A percentile compares a stretch with the other conserved stretches of the same genome.
Conservation (phyloP, 805 yeast species). For the Komagataella pseudopastoris region DNA sequence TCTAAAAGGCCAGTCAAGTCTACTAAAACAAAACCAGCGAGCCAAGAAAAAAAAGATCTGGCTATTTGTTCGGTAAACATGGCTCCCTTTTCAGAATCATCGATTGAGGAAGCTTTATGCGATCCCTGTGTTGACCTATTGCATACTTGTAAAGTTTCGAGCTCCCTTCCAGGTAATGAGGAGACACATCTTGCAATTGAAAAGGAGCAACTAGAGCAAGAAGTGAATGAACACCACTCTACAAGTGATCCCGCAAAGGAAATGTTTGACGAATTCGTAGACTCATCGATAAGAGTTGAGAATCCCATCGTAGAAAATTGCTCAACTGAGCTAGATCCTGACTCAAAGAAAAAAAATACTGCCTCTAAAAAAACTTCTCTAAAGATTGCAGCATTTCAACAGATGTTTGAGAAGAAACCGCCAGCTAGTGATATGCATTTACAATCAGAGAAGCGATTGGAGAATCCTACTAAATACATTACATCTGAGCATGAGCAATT, state of each 20-base stretch:
- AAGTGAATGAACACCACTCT: too few species aligned
- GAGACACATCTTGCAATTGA: neutral
- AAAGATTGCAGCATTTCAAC: conserved; percentile 71
- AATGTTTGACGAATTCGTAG: neutral
- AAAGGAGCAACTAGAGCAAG: neutral
- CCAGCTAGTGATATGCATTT: neutral
- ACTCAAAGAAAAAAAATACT: conserved; percentile 27
- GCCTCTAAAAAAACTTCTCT: conserved; percentile 71
- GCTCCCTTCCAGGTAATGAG: neutral
- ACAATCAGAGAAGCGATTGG: neutral
- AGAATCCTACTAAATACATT: neutral
- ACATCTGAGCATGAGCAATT: neutral
- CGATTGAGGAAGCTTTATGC: neutral
- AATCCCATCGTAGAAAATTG: neutral
- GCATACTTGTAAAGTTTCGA: neutral
- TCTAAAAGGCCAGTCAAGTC: neutral
- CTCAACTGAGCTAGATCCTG: neutral
- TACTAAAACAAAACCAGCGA: neutral
- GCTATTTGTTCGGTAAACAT: too few species aligned
- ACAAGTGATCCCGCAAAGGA: neutral
- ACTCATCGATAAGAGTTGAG: neutral
- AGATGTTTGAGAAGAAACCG: conserved; percentile 48
- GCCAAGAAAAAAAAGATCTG: neutral
- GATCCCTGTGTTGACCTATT: neutral
- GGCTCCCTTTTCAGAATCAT: neutral